Conservation (phyloP, 1,284 basidiomycete genomes). For the Naganishia albida region DNA sequence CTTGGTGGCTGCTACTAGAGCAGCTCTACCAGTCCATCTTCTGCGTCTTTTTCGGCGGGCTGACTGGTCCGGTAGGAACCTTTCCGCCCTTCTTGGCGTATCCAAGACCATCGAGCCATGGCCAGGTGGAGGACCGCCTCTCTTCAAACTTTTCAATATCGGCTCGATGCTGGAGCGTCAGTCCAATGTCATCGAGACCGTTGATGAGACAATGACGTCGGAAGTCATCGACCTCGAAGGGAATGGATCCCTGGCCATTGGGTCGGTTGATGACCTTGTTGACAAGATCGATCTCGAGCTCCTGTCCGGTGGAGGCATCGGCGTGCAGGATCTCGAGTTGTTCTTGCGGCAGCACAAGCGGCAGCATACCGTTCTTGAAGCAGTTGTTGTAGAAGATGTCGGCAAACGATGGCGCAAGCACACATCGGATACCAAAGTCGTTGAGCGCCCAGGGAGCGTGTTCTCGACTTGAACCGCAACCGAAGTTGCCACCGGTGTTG, state of each 20-base stretch:
- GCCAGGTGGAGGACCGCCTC: slow-evolving; percentile 73
- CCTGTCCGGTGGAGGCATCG: slow-evolving; percentile 76
- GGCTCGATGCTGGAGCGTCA: slow-evolving; percentile 76
- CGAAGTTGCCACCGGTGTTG: slow-evolving; percentile 89
- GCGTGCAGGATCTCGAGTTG: slow-evolving; percentile 73
- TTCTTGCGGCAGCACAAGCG: slow-evolving; percentile 72
- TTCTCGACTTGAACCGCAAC: slow-evolving; percentile 89
- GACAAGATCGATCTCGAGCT: slow-evolving; percentile 87
- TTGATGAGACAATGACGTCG: slow-evolving; percentile 87
- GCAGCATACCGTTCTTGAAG: slow-evolving; percentile 96
- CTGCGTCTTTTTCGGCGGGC: slow-evolving; percentile 50
- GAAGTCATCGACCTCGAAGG: slow-evolving; percentile 83
- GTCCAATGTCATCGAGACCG: slow-evolving; percentile 88
- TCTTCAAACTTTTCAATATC: slow-evolving; percentile 75
- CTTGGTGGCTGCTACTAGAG: background rate
- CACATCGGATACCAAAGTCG: slow-evolving; percentile 89
- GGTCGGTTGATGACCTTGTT: slow-evolving; percentile 77
- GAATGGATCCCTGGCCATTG: slow-evolving; percentile 70
- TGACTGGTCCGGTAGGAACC: slow-evolving; percentile 55
- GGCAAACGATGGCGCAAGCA: slow-evolving; percentile 91
- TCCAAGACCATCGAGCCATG: slow-evolving; percentile 92
- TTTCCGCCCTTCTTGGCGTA: slow-evolving; percentile 67
- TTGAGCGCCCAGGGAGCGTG: slow-evolving; percentile 97
- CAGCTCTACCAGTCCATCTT: slow-evolving; percentile 73
- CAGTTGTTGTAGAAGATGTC: slow-evolving; percentile 79